Conservation (phyloP, 106 monocot species). For the Apostasia ramifera region DNA sequence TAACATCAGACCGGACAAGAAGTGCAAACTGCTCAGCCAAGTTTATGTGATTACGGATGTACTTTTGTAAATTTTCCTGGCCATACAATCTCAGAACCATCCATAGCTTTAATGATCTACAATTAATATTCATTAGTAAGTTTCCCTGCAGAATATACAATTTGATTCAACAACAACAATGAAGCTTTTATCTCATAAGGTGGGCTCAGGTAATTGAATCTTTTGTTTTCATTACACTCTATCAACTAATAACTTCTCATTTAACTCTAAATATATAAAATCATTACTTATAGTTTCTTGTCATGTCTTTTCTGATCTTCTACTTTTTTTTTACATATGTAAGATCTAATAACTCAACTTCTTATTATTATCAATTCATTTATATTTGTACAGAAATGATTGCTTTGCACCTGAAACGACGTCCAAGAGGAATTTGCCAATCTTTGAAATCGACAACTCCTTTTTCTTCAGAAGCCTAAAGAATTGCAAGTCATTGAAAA, state of each 20-base stretch:
- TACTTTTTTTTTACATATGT: no score
- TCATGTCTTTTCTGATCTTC: no score
- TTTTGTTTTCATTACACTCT: no score
- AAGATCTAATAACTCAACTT: no score
- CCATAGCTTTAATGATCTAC: conserved; percentile 85
- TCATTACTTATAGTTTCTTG: no score
- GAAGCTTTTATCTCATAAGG: no score
- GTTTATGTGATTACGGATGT: conserved; percentile 65
- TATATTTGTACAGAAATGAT: not conserved
- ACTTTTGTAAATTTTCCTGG: conserved; percentile 51
- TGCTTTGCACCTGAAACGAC: conserved; percentile 53
- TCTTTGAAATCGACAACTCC: conserved; percentile 78
- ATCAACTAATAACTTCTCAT: no score
- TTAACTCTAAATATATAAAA: no score
- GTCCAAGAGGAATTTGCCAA: conserved; percentile 91
- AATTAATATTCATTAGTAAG: conserved; percentile 2
- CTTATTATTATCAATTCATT: not conserved
- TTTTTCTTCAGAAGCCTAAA: conserved; percentile 56
- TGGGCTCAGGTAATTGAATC: no score
- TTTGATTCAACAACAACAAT: not conserved
- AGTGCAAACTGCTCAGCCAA: conserved; percentile 65
- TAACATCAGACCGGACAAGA: conserved; percentile 50
- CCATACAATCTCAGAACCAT: conserved; percentile 86
- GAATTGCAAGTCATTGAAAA: conserved; percentile 4
- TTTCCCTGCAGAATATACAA: not conserved